Conservation (phyloP, 768 basidiomycete species). For the Cantharellus anzutake region DNA sequence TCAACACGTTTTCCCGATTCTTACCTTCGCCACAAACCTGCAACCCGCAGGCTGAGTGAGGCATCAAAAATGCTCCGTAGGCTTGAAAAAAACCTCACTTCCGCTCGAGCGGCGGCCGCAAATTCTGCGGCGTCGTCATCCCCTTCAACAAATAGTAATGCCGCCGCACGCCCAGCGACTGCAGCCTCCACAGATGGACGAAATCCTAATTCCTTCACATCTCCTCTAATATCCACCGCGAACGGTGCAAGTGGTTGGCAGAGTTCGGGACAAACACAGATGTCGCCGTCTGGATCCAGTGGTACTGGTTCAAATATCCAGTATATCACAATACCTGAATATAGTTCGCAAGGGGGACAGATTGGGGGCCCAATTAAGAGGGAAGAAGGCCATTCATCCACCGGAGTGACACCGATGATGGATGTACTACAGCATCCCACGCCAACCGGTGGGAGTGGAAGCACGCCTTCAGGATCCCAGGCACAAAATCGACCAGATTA, state of each 20-base stretch:
- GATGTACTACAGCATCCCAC: too few relatives aligned
- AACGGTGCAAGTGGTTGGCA: background rate
- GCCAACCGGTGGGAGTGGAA: too few relatives aligned
- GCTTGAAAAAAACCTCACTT: conserved; percentile 47
- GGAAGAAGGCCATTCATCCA: too few relatives aligned
- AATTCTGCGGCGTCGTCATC: background rate
- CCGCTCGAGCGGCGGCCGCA: background rate
- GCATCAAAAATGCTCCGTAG: conserved; percentile 79
- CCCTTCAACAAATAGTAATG: background rate
- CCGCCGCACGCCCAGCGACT: background rate
- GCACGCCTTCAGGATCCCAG: too few relatives aligned
- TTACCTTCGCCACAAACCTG: background rate
- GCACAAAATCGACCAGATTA: too few relatives aligned
- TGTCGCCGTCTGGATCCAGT: too few relatives aligned
- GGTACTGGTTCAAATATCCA: conserved; percentile 16
- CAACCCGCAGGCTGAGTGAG: conserved; percentile 35
- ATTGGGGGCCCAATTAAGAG: too few relatives aligned
- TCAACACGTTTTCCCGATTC: background rate
- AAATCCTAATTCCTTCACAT: background rate
- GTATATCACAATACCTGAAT: conserved; percentile 15
- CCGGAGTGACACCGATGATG: too few relatives aligned
- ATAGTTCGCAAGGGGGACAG: conserved; percentile 2
- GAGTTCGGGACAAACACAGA: too few relatives aligned
- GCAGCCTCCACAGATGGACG: background rate
- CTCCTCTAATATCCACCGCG: background rate